These are phyloP conservation scores for Tylopilus felleus DNA, from an alignment of 768 basidiomycete species.

Conservation along the genomic window DNA sequence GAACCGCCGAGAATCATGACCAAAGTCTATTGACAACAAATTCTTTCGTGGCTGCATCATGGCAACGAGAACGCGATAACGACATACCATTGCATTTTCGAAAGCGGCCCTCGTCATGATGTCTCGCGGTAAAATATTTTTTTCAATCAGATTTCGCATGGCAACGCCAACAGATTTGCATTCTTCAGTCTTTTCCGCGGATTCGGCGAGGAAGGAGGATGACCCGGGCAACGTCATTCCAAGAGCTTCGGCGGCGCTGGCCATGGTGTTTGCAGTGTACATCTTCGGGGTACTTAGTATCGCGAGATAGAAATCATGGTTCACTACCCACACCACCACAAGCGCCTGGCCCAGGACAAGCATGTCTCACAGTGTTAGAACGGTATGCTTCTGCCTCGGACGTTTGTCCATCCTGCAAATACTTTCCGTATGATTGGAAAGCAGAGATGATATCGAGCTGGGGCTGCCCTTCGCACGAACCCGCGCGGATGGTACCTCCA, in stretches of 20 bases:
- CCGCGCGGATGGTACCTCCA: constrained; percentile 91
- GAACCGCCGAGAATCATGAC: constrained; percentile 98
- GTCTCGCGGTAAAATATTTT: constrained; percentile 89
- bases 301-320: not conserved
- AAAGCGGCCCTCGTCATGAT: constrained; percentile 98
- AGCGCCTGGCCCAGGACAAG: constrained; percentile 96
- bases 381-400: constrained; percentile 77
- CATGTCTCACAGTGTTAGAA: constrained; percentile 83
- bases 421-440: constrained; percentile 97
- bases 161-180: constrained; percentile 73
- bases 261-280: constrained; percentile 99
- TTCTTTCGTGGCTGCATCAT: constrained; percentile 6
- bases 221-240: constrained; percentile 97
- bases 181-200: constrained; percentile 82
- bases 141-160: constrained; percentile 86
- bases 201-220: constrained; percentile 95
- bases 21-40: constrained; percentile 56
- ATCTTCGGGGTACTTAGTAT: constrained; percentile 50
- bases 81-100: constrained; percentile 90
- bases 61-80: constrained; percentile 4
- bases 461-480: constrained; percentile 84
- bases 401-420: constrained; percentile 85
- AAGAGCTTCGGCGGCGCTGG: constrained; percentile 89
- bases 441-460: constrained; percentile 95
- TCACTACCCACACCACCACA: constrained; percentile 86